These are phyloP conservation scores for Rhodosporidiobolus odoratus DNA, from an alignment of 768 basidiomycete genomes.

Conservation along the genomic window DNA sequence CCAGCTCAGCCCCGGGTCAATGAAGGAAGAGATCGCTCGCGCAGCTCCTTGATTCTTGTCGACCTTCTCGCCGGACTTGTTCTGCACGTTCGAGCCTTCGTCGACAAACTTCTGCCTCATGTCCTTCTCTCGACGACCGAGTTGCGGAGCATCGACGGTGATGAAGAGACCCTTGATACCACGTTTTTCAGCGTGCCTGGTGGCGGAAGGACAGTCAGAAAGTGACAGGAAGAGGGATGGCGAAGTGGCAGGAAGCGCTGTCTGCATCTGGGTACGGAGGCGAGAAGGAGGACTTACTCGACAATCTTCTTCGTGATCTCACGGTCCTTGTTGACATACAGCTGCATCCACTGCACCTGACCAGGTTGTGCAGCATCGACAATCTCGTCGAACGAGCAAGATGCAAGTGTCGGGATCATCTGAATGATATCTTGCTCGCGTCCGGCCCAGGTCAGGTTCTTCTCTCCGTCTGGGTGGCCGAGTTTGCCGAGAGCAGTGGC, in stretches of 20 bases:
- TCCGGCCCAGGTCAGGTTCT: slow-evolving; percentile 81
- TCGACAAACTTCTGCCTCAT: slow-evolving; percentile 91
- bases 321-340: slow-evolving; percentile 90
- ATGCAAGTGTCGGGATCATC: slow-evolving; percentile 90
- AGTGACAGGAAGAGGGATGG: background rate
- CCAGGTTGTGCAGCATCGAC: slow-evolving; percentile 74
- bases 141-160: slow-evolving; percentile 94
- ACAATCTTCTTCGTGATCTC: slow-evolving; percentile 78
- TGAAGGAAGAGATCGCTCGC: slow-evolving; percentile 90
- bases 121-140: slow-evolving; percentile 65
- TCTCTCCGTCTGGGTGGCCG: slow-evolving; percentile 90
- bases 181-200: slow-evolving; percentile 69
- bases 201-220: background rate
- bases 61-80: slow-evolving; percentile 52
- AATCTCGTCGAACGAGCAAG: slow-evolving; percentile 92
- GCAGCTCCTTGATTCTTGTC: slow-evolving; percentile 88
- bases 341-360: slow-evolving; percentile 79
- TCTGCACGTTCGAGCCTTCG: slow-evolving; percentile 56
- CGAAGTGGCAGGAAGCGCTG: background rate
- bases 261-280: too few species aligned
- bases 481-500: slow-evolving; percentile 85
- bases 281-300: slow-evolving; percentile 46
- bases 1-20: slow-evolving; percentile 87
- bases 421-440: slow-evolving; percentile 67
- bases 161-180: slow-evolving; percentile 91